Conservation (phyloP, 495 filamentous ascomycete species). For the Cenococcum geophilum region DNA sequence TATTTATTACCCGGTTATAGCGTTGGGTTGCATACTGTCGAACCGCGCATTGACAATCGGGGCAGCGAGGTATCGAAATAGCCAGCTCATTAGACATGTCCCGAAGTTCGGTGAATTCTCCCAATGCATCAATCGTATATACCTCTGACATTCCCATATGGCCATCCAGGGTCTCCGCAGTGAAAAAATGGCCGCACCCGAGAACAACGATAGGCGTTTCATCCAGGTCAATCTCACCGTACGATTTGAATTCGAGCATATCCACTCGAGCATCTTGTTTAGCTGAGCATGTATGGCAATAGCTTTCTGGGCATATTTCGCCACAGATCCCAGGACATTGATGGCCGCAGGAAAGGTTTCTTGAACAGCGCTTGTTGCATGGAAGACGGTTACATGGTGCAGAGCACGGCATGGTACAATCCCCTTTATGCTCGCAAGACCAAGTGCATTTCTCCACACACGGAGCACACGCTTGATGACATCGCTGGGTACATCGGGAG, state of each 20-base stretch:
- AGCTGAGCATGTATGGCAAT: conserved; percentile 21
- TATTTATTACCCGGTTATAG: conserved; percentile 60
- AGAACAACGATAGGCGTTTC: conserved; percentile 57
- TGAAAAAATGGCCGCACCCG: conserved; percentile 61
- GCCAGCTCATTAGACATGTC: conserved; percentile 47
- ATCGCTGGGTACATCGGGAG: conserved; percentile 53
- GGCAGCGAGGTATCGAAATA: conserved; percentile 53
- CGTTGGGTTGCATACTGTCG: conserved; percentile 49
- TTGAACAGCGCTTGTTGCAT: conserved; percentile 58
- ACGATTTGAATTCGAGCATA: conserved; percentile 46
- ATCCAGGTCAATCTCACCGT: conserved; percentile 53
- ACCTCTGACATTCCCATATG: conserved; percentile 53
- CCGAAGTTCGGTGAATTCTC: too few species aligned
- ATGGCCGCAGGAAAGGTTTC: conserved; percentile 19
- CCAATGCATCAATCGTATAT: too few species aligned
- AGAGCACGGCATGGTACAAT: conserved; percentile 55
- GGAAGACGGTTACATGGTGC: conserved; percentile 58
- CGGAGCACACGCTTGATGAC: conserved; percentile 58
- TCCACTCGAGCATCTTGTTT: conserved; percentile 48
- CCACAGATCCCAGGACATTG: conserved; percentile 24
- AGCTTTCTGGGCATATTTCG: conserved; percentile 6
- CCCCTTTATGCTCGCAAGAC: conserved; percentile 49
- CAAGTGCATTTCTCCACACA: conserved; percentile 55
- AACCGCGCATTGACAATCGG: conserved; percentile 56
- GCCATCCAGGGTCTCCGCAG: conserved; percentile 56